Conservation (phyloP, 345 rosid species). For the Corchorus olitorius region DNA sequence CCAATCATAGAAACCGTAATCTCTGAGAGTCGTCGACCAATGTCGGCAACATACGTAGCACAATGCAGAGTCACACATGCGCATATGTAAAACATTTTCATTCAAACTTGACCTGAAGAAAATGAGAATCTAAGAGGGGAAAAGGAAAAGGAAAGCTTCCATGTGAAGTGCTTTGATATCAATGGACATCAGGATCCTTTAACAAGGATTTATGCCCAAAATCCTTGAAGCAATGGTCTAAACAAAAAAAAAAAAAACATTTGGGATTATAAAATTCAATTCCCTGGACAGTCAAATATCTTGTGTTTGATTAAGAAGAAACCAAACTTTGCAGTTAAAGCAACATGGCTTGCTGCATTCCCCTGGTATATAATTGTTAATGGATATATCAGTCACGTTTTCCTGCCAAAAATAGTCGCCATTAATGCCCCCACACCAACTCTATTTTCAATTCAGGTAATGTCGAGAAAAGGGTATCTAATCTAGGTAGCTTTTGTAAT, state of each 20-base stretch:
- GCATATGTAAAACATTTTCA: slow-evolving; percentile 18
- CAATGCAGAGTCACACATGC: slow-evolving; percentile 44
- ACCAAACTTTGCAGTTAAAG: slow-evolving; percentile 24
- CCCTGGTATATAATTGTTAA: background rate
- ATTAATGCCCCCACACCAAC: slow-evolving; percentile 1
- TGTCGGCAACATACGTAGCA: slow-evolving; percentile 53
- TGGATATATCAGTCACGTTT: slow-evolving; percentile 1
- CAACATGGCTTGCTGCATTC: slow-evolving; percentile 27
- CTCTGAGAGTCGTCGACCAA: slow-evolving; percentile 4
- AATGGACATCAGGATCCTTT: slow-evolving; percentile 30
- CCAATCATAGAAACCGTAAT: slow-evolving; percentile 16
- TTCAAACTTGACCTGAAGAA: background rate
- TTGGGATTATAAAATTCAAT: background rate
- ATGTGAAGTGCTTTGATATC: slow-evolving; percentile 36
- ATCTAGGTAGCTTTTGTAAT: no score
- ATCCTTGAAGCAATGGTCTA: slow-evolving; percentile 5
- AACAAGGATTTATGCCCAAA: slow-evolving; percentile 21
- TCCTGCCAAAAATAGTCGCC: background rate
- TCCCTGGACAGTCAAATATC: slow-evolving; percentile 20
- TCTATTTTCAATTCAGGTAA: slow-evolving; percentile 5
- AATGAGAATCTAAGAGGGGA: slow-evolving; percentile 10
- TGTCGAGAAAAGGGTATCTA: background rate
- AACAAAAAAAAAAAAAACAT: background rate
- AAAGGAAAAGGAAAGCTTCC: slow-evolving; percentile 8
- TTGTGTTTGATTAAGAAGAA: slow-evolving; percentile 2